A percentile compares a stretch with the other conserved stretches of the same genome.
These are phyloP conservation scores for Xylaria bambusicola DNA, from an alignment of 495 filamentous ascomycete species.

Conservation along the genomic window DNA sequence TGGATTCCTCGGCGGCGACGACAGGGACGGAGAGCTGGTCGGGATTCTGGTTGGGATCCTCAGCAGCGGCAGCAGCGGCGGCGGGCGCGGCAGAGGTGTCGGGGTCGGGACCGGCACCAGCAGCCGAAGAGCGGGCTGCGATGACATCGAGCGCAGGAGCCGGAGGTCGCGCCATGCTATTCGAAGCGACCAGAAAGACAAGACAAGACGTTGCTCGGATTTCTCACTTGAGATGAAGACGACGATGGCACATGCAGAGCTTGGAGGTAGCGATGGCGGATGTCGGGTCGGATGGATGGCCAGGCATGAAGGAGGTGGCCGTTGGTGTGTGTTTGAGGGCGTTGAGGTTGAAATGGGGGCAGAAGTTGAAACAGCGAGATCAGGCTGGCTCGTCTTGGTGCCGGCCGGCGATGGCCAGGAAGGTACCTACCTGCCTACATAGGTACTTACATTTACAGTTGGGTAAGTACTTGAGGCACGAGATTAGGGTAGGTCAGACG, in stretches of 20 bases:
- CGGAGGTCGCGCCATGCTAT: slow-evolving; percentile 21
- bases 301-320: background rate
- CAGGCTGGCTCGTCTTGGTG: background rate
- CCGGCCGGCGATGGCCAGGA: no score
- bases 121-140: slow-evolving; percentile 34
- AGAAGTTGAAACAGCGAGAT: background rate
- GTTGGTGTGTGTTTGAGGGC: background rate
- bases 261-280: background rate
- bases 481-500: no score
- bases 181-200: background rate
- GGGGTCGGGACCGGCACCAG: slow-evolving; percentile 6
- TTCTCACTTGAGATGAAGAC: background rate
- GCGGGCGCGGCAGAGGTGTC: slow-evolving; percentile 3
- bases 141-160: slow-evolving; percentile 49
- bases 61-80: background rate
- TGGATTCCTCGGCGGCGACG: slow-evolving; percentile 22
- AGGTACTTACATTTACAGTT: no score
- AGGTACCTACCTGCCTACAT: no score
- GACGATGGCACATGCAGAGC: background rate
- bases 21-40: slow-evolving; percentile 11
- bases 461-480: no score
- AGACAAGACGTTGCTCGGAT: no score
- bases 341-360: background rate
- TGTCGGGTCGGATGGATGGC: background rate
- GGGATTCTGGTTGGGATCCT: no score